Evolutionary conservation across 2,329 filamentous ascomycete genomes (phyloP).

Genomic region (Phialophora chinensis): DNA sequence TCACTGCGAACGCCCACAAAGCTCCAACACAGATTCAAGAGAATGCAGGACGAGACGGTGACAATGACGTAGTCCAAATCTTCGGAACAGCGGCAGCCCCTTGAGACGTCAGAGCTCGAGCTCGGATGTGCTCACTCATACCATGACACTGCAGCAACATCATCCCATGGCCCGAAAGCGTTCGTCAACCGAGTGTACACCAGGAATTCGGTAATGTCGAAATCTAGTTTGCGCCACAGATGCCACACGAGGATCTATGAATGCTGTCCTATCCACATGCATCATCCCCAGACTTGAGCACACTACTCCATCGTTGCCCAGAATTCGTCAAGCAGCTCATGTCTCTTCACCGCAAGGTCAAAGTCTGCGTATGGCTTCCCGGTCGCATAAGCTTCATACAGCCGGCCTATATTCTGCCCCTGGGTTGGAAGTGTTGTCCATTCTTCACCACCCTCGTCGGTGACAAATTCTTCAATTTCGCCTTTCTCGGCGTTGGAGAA

Average conservation of each 20-base stretch:
- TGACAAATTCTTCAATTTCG: constrained; percentile 50
- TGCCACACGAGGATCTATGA: constrained; percentile 1
- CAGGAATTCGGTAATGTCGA: not conserved
- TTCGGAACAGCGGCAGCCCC: not conserved
- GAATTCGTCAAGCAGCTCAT: constrained; percentile 54
- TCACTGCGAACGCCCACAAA: not conserved
- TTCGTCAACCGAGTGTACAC: too few species aligned
- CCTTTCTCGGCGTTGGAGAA: constrained; percentile 59
- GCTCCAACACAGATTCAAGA: not conserved
- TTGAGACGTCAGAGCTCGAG: not conserved
- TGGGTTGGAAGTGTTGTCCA: constrained; percentile 54
- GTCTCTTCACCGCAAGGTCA: constrained; percentile 54
- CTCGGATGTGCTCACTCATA: not conserved
- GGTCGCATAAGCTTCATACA: constrained; percentile 64
- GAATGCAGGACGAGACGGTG: not conserved
- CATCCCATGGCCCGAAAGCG: not conserved
- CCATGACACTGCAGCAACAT: constrained; percentile 4
- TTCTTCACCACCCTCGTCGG: constrained; percentile 53
- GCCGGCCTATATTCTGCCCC: constrained; percentile 58
- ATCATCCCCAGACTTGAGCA: not conserved
- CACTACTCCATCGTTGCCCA: constrained; percentile 31
- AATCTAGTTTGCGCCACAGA: not conserved
- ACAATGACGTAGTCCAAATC: not conserved
- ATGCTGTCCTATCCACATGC: not conserved
- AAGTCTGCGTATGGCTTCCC: constrained; percentile 52